Evolutionary conservation across 2,329 filamentous ascomycete genomes (phyloP).

Genomic region (Cytospora schulzeri): DNA sequence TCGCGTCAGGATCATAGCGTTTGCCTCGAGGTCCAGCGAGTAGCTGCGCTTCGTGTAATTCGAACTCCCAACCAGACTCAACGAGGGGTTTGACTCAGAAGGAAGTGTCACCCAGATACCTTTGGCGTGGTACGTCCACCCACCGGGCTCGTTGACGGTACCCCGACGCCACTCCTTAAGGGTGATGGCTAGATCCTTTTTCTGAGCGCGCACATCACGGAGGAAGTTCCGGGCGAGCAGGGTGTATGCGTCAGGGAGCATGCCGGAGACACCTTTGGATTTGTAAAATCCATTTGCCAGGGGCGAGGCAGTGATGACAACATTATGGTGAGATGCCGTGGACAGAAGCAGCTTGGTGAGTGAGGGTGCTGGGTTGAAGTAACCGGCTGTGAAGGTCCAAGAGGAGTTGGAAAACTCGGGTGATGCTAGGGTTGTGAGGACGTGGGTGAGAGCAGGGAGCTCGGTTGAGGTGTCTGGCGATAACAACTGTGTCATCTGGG

Average conservation of each 20-base stretch:
- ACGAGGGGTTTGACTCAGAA: constrained; percentile 64
- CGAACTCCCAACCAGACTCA: constrained; percentile 86
- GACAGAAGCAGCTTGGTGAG: constrained; percentile 78
- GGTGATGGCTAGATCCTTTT: constrained; percentile 59
- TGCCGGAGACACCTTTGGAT: constrained; percentile 82
- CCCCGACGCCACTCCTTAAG: constrained; percentile 89
- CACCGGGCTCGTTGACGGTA: constrained; percentile 75
- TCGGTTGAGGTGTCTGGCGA: constrained; percentile 83
- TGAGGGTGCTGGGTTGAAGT: constrained; percentile 93
- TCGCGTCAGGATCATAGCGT: constrained; percentile 80
- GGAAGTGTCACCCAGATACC: constrained; percentile 86
- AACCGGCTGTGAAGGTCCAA: constrained; percentile 97
- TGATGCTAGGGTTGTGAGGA: constrained; percentile 68
- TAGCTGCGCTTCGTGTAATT: constrained; percentile 97
- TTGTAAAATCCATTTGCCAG: constrained; percentile 95
- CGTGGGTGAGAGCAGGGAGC: constrained; percentile 74
- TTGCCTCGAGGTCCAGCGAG: constrained; percentile 86
- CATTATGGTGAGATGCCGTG: constrained; percentile 70
- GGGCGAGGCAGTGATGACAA: constrained; percentile 88
- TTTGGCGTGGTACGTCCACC: constrained; percentile 98
- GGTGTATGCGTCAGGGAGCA: constrained; percentile 90
- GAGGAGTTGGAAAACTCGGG: constrained; percentile 68
- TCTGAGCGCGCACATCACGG: constrained; percentile 51
- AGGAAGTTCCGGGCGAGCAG: constrained; percentile 84
- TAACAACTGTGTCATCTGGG: constrained; percentile 85